Percentiles rank a stretch among this genome's conserved stretches.
phyloP scores from a whole-genome alignment of 371 early-diverging fungal genomes.

The Parasitella parasitica region DNA sequence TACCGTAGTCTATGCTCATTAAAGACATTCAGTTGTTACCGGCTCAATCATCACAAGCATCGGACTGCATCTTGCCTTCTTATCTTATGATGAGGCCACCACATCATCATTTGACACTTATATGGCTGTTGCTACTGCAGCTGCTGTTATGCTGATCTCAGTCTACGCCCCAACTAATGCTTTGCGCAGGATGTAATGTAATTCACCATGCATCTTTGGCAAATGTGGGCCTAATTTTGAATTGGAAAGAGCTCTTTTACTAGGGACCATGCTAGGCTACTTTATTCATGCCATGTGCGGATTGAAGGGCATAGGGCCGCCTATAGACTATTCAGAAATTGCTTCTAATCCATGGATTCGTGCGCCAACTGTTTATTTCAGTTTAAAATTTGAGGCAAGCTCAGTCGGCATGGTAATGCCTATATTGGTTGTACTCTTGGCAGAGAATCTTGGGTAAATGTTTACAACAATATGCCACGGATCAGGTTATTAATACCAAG shows the following conservation, averaged over 20 bases:
- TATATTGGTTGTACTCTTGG: conserved; percentile 37
- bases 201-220: too few species aligned
- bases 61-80: conserved; percentile 46
- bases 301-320: conserved; percentile 28
- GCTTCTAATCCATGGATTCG: conserved; percentile 35
- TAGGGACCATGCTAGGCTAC: conserved; percentile 49
- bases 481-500: neutral
- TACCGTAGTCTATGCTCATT: neutral
- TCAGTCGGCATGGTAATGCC: conserved; percentile 40
- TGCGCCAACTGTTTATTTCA: conserved; percentile 28
- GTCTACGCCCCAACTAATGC: conserved; percentile 43
- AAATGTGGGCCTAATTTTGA: neutral
- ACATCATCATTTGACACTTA: conserved; percentile 43
- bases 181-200: conserved; percentile 27
- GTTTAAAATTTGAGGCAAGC: conserved; percentile 33
- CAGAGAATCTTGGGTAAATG: conserved; percentile 48
- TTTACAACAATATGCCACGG: too few species aligned
- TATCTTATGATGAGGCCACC: conserved; percentile 41
- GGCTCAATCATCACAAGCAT: conserved; percentile 54
- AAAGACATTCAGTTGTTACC: conserved; percentile 39
- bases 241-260: conserved; percentile 40
- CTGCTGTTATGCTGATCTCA: conserved; percentile 37
- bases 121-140: conserved; percentile 45
- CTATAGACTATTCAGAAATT: conserved; percentile 41
- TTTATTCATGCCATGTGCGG: conserved; percentile 40